Base-by-base conservation (phyloP, 2,329 filamentous ascomycete genomes). In the Geosmithia putterillii region DNA sequence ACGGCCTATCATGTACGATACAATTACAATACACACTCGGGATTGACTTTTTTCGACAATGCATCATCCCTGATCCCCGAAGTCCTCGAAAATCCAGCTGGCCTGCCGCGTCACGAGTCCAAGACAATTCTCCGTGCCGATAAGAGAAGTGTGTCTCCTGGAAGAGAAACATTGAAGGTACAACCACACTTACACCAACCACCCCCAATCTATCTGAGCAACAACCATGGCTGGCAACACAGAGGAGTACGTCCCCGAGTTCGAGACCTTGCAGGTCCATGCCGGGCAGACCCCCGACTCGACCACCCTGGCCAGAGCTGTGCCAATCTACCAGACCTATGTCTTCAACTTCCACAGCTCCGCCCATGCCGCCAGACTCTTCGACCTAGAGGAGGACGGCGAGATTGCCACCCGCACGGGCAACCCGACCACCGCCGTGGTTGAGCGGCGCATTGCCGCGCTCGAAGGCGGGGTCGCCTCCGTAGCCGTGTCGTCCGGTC, bases 381-480 rank as follows among this genome's bases (percentile, higher is more conserved):
- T 98, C 60, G 86, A 87, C 59, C 85, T 98, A 63, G 94, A 96
- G 70, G 88, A 96, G 67, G 84, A 86, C 56, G 92, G 89, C 65
- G 95, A 96, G 68, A 94, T 96, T 62, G 96, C 98, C 73, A 92
- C 83, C 62, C 86, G 92, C 50, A 88, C 98, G 55, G 87, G 85
- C 83, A 95, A 96, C 65, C 89, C 90, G 3, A 96, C 90, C 0
- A 83, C 90, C 52, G 90, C 92, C 63, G 90, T 96, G 22, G 90
- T 98, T 51, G 92, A 98, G 68, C 94, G 95, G 71, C 81, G 90
- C 47, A 84, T 95, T 42, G 89, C 90, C n/a, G 89, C 90, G 15
- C 79, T 96, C 4, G 92, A 98, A 66, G 90, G 90, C 25, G 92
- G 92, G 55, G 79, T 86, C 28, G 89, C 85, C 15, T 89, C 87